Base-by-base conservation (phyloP, 2,329 filamentous ascomycete species). In the Aciculosporium take region DNA sequence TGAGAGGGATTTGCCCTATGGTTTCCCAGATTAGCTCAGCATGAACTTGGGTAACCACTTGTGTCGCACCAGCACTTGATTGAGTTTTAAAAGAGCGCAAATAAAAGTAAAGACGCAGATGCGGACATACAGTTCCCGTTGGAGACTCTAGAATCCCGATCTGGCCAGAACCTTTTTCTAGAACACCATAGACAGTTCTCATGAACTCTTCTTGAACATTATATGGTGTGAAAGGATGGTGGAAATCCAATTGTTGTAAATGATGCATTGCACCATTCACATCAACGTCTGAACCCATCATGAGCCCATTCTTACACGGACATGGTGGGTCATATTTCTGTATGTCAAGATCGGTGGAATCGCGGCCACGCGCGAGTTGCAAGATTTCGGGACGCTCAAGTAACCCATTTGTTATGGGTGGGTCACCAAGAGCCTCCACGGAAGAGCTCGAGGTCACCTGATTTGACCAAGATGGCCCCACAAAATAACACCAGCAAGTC, bases 91-190 rank as follows among this genome's bases (percentile, higher is more conserved):
- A 37, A 24, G 15, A 18, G 15, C 21, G 23, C 30, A 4, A 15
- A 17, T 10, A 9, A 21, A 39, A 32, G 21, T 13, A 13, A 3
- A 7, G 24, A 23, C 12, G 17, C 10, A 21, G 10, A 10, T 1
- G 7, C 10, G 29, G 3, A 60, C 63, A 48, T 56, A 72, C 71
- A 47, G 76, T 82, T 59, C 88, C 88, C 32, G 88, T 95, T n/a
- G 88, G 88, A 35, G 85, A 94, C 56, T 95, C 88, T 35, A 95
- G 79, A 33, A 95, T 87, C 24, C 84, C 88, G 36, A 94, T 70
- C 54, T 88, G 84, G 7, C 84, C 81, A 32, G 81, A 60, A 4
- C 74, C 73, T 20, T 54, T 54, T 50, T 93, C 79, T 21, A 94
- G 73, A 45, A 86, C 84, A 38, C 76, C 64, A 56, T 94, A 94